These are phyloP conservation scores for Aspergillus brunneoviolaceus DNA, from an alignment of 2,329 filamentous ascomycete species.

Conservation along the genomic window DNA sequence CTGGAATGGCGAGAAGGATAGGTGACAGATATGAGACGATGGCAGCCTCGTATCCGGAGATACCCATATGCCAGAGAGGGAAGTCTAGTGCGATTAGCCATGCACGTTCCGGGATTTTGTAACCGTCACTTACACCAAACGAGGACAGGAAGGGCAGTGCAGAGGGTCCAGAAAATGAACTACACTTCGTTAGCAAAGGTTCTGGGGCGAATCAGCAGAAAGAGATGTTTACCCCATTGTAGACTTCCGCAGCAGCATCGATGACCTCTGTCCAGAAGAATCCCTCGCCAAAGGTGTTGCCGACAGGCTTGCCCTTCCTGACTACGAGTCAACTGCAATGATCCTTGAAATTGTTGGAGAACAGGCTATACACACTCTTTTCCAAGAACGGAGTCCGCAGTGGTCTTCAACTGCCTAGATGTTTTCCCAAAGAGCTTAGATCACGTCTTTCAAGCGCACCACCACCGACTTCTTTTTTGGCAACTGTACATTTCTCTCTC, in stretches of 20 bases:
- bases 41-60: constrained; percentile 90
- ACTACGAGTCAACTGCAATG: constrained; percentile 26
- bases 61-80: constrained; percentile 98
- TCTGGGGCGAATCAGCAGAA: background rate
- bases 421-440: constrained; percentile 32
- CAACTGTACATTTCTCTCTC: constrained; percentile 51
- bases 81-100: constrained; percentile 62
- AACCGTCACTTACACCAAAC: constrained; percentile 77
- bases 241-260: constrained; percentile 83
- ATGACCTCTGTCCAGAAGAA: constrained; percentile 75
- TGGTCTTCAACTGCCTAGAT: constrained; percentile 51
- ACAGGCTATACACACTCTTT: constrained; percentile 65
- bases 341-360: constrained; percentile 22
- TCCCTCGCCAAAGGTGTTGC: constrained; percentile 65
- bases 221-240: constrained; percentile 70
- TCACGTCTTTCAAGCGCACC: constrained; percentile 33
- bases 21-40: constrained; percentile 84
- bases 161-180: constrained; percentile 94
- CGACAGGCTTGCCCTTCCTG: constrained; percentile 74
- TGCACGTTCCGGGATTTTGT: background rate
- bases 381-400: constrained; percentile 56
- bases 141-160: constrained; percentile 82
- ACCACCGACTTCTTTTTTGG: constrained; percentile 35
- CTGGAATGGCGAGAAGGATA: constrained; percentile 69
- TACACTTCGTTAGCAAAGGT: constrained; percentile 40